Conservation (phyloP, 768 basidiomycete genomes). For the Serendipita sp. region DNA sequence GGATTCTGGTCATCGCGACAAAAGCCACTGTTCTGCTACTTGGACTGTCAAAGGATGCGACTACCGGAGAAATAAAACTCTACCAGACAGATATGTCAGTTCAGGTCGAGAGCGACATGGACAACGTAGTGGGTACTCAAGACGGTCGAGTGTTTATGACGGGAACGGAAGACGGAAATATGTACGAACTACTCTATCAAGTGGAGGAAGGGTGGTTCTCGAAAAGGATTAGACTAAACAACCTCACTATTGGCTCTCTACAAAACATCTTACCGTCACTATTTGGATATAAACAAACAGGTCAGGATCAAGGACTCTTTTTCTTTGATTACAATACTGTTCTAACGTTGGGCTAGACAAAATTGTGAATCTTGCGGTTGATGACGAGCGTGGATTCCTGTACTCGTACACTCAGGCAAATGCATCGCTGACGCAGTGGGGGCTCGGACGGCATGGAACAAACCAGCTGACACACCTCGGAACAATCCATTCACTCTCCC, state of each 20-base stretch:
- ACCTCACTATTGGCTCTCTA: slow-evolving; percentile 68
- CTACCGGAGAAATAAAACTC: slow-evolving; percentile 60
- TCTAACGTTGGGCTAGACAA: slow-evolving; percentile 34
- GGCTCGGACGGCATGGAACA: slow-evolving; percentile 21
- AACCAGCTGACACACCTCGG: slow-evolving; percentile 57
- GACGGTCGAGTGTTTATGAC: slow-evolving; percentile 87
- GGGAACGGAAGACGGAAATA: slow-evolving; percentile 65
- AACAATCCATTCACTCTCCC: slow-evolving; percentile 57
- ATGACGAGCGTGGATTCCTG: slow-evolving; percentile 51
- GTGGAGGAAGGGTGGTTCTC: slow-evolving; percentile 86
- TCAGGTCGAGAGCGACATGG: slow-evolving; percentile 63
- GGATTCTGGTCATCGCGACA: slow-evolving; percentile 80
- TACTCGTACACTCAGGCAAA: slow-evolving; percentile 59
- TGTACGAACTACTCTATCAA: slow-evolving; percentile 89
- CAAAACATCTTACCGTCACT: slow-evolving; percentile 59
- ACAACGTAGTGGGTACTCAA: slow-evolving; percentile 57
- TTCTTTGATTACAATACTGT: not conserved
- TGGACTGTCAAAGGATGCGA: slow-evolving; percentile 42
- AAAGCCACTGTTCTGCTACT: slow-evolving; percentile 69
- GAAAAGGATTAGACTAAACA: slow-evolving; percentile 67
- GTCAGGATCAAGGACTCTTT: not conserved
- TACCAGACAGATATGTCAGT: slow-evolving; percentile 80
- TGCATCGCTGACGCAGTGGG: slow-evolving; percentile 19
- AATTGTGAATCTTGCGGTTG: slow-evolving; percentile 49
- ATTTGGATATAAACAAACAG: not conserved